Evolutionary conservation across 345 rosid genomes (phyloP).

Genomic region (Kernera saxatilis): DNA sequence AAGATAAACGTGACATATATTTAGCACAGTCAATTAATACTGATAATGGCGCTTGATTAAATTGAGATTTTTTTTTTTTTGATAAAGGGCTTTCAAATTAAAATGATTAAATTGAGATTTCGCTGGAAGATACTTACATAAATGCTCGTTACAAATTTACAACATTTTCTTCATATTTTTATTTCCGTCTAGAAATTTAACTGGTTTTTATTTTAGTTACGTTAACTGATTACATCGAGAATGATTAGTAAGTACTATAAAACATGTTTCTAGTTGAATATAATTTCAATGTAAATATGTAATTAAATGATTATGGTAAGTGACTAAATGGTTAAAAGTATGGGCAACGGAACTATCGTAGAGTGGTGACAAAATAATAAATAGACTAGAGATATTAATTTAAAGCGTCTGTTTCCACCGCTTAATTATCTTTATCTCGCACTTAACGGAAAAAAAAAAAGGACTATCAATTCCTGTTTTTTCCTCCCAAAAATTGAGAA

Average conservation of each 20-base stretch:
- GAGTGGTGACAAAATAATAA: not conserved
- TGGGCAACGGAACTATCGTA: not conserved
- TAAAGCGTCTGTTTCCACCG: not conserved
- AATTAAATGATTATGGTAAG: conserved; percentile 1
- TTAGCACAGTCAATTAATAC: not conserved
- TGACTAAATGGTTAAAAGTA: not conserved
- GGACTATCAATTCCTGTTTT: not conserved
- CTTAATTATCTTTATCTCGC: not conserved
- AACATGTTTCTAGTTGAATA: no score
- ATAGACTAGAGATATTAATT: not conserved
- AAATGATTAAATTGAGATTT: not conserved
- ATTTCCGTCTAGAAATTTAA: not conserved
- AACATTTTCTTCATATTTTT: not conserved
- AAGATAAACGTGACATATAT: not conserved
- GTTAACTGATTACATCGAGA: conserved; percentile 13
- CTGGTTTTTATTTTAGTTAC: not conserved
- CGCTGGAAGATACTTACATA: not conserved
- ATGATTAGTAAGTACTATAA: no score
- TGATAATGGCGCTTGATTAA: not conserved
- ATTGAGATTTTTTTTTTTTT: no score
- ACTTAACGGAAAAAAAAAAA: not conserved
- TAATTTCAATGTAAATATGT: no score
- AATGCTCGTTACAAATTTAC: not conserved
- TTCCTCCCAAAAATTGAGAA: not conserved
- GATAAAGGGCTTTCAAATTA: no score